These are phyloP conservation scores for Clonostachys rhizophaga DNA, from an alignment of 2,329 filamentous ascomycete genomes.

Conservation along the genomic window DNA sequence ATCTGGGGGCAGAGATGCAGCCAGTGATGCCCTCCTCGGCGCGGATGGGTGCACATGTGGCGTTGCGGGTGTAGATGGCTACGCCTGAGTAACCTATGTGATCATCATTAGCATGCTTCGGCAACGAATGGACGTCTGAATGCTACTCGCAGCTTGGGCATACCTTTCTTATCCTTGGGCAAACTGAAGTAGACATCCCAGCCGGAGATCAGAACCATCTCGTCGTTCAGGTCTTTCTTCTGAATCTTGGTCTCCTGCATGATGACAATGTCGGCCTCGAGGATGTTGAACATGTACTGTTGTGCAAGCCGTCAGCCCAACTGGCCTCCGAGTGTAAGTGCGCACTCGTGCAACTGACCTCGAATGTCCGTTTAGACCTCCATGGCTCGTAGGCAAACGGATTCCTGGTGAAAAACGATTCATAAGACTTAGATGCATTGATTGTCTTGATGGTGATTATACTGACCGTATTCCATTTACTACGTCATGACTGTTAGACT, in stretches of 20 bases:
- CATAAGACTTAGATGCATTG: background rate
- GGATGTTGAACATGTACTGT: conserved; percentile 87
- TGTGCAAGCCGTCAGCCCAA: background rate
- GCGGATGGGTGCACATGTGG: conserved; percentile 77
- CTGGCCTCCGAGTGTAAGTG: background rate
- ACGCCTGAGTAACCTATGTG: conserved; percentile 85
- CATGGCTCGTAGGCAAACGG: conserved; percentile 84
- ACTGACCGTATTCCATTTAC: conserved; percentile 76
- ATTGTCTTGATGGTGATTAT: background rate
- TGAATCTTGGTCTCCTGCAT: conserved; percentile 98
- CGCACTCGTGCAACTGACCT: conserved; percentile 35
- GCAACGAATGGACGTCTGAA: background rate
- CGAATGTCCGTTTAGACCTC: conserved; percentile 65
- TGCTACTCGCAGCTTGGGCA: background rate
- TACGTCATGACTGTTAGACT: conserved; percentile 21
- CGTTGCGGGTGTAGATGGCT: conserved; percentile 88
- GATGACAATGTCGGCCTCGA: conserved; percentile 88
- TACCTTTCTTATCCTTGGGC: conserved; percentile 89
- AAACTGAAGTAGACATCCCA: conserved; percentile 98
- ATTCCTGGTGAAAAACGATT: conserved; percentile 45
- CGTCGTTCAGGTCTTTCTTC: conserved; percentile 83
- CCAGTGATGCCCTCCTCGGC: conserved; percentile 95
- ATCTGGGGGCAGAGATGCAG: conserved; percentile 68
- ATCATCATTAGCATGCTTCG: background rate
- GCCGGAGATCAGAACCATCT: conserved; percentile 90